Evolutionary conservation across 179 eudicot species (phyloP), one percentile per base, ranked within the genome.

Genomic region (Silene coronaria): DNA sequence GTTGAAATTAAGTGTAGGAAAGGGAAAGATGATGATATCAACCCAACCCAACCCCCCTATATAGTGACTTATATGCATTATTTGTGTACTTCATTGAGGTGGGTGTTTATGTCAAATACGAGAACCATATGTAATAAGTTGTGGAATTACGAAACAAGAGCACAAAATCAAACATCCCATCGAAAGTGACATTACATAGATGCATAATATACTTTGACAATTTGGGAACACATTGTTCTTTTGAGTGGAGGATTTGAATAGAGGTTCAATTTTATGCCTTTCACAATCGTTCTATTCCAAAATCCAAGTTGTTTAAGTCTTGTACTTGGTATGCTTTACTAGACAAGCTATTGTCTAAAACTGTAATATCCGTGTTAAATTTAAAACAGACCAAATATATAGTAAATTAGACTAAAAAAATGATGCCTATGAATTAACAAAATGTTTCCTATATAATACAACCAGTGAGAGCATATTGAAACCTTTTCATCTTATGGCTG

Each of bases 1-100:
- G 30, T 76, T 71, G 66, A 75, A 75, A 62, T n/a, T 63, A 70
- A 74, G 74, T 13, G 16, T 36, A 70, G 11, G 76, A 80, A 58
- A 80, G 62, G 28, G 77, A 80, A 76, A 76, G 76, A 70, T 63
- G 79, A 63, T 57, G 75, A 70, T 51, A 72, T 57, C 64, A 70
- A 75, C 62, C 19, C 76, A 64, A 76, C 42, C 45, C 53, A 62
- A 36, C 63, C 32, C 58, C 1, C 12, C 2, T 19, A 75, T 78
- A 76, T 38, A 76, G 72, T 71, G 79, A 80, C 82, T 45, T 75
- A 2, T 28, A 26, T 69, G 61, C 57, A 55, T 71, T 64, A 26
- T 76, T 80, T 76, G 76, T 76, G 76, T 76, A 75, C 73, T 61
- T 38, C 2, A 30, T 51, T 75, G 28, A 66, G 76, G 27, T 27